Conservation (phyloP, 805 yeast species). For the Schwanniomyces vanrijiae region DNA sequence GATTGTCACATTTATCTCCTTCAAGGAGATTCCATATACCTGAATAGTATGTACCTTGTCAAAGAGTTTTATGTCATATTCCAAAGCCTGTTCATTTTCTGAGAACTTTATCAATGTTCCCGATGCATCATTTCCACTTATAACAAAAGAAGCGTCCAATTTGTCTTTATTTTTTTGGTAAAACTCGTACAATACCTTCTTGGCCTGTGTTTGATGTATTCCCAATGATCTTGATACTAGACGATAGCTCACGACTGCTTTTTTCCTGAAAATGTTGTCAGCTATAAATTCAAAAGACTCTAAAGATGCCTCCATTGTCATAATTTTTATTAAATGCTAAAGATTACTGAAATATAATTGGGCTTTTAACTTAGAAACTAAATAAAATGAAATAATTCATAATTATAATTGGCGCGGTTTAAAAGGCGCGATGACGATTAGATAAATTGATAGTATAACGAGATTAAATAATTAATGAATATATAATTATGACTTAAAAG, state of each 20-base stretch:
- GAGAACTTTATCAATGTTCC: constrained; percentile 19
- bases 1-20: constrained; percentile 2
- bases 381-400: not conserved
- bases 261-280: constrained; percentile 19
- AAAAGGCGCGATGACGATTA: not conserved
- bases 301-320: constrained; percentile 34
- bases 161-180: constrained; percentile 33
- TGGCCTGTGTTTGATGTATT: constrained; percentile 40
- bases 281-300: constrained; percentile 32
- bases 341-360: not conserved
- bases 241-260: constrained; percentile 39
- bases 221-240: constrained; percentile 39
- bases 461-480: too few species aligned
- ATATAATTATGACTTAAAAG: too few species aligned
- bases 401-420: not conserved
- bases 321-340: constrained; percentile 6
- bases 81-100: constrained; percentile 22
- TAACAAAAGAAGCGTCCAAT: constrained; percentile 41
- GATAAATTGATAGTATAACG: not conserved
- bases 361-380: not conserved
- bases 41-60: constrained; percentile 32
- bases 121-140: constrained; percentile 32
- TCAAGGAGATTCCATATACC: constrained; percentile 34
- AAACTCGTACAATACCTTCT: constrained; percentile 36
- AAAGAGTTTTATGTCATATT: constrained; percentile 24